phyloP scores from a whole-genome alignment of 257 asterid genomes.

The Nicotiana tabacum region DNA sequence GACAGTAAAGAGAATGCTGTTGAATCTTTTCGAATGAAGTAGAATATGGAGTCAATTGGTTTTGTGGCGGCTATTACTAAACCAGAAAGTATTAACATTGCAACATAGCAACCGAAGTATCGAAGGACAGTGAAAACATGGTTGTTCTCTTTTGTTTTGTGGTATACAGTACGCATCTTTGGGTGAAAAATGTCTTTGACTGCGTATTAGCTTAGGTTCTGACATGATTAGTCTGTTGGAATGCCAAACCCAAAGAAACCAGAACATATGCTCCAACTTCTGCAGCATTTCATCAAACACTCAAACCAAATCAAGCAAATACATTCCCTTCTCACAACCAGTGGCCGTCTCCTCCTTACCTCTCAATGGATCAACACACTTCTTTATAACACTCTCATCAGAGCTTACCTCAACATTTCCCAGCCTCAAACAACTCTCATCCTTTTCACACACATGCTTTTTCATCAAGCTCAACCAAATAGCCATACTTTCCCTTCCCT shows the following conservation, averaged over 20 bases:
- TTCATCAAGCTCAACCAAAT: slow-evolving; percentile 61
- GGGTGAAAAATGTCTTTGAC: too few relatives aligned
- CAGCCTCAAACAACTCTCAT: slow-evolving; percentile 40
- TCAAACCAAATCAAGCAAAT: slow-evolving; percentile 43
- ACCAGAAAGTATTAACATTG: too few relatives aligned
- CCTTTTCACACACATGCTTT: slow-evolving; percentile 68
- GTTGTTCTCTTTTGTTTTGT: too few relatives aligned
- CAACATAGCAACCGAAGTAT: too few relatives aligned
- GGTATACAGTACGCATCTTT: too few relatives aligned
- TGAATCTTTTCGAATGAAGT: too few relatives aligned
- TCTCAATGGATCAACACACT: slow-evolving; percentile 75
- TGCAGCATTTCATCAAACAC: slow-evolving; percentile 36
- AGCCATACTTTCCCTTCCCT: slow-evolving; percentile 74
- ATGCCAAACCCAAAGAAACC: slow-evolving; percentile 21
- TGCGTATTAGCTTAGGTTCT: too few relatives aligned
- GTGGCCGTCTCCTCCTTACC: slow-evolving; percentile 46
- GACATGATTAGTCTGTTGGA: not conserved
- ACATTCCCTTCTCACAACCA: slow-evolving; percentile 50
- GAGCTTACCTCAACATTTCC: slow-evolving; percentile 44
- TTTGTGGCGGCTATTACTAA: too few relatives aligned
- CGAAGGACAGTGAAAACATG: too few relatives aligned
- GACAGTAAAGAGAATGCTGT: too few relatives aligned
- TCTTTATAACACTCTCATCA: slow-evolving; percentile 65
- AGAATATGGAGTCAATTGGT: too few relatives aligned
- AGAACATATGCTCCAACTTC: slow-evolving; percentile 43